These are phyloP conservation scores for Simplicillium aogashimaense DNA, from an alignment of 2,329 filamentous ascomycete species.

Conservation along the genomic window DNA sequence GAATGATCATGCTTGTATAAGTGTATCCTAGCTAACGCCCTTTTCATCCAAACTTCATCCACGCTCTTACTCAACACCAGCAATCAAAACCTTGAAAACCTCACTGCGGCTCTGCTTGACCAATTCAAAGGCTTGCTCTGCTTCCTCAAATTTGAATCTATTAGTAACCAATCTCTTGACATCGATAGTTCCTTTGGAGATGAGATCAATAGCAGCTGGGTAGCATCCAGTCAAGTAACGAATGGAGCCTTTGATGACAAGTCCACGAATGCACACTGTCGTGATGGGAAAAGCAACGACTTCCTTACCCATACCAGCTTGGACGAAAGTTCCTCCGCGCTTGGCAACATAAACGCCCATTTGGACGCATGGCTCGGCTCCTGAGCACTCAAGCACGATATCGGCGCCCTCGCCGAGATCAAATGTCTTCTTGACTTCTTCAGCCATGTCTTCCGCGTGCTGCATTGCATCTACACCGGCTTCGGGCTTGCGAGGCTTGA, in stretches of 20 bases:
- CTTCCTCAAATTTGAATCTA: constrained; percentile 27
- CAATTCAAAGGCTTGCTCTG: constrained; percentile 31
- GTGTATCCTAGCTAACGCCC: too few relatives aligned
- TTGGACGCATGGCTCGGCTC: constrained; percentile 35
- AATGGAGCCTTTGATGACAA: constrained; percentile 40
- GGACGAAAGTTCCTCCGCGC: constrained; percentile 38
- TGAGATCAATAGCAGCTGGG: constrained; percentile 34
- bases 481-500: constrained; percentile 18
- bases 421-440: constrained; percentile 26
- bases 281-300: constrained; percentile 42
- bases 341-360: constrained; percentile 31
- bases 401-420: constrained; percentile 34
- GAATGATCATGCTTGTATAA: too few relatives aligned
- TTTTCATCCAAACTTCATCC: neutral
- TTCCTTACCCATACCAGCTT: constrained; percentile 41
- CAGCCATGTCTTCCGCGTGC: constrained; percentile 24
- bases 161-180: constrained; percentile 23
- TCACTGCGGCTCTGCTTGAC: constrained; percentile 33
- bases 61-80: constrained; percentile 50
- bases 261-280: constrained; percentile 33
- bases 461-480: constrained; percentile 22
- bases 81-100: constrained; percentile 61
- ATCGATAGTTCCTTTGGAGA: constrained; percentile 36
- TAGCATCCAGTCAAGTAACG: constrained; percentile 41
- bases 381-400: constrained; percentile 38